Base-by-base conservation (phyloP, 495 filamentous ascomycete species). In the Penicillium herquei region DNA sequence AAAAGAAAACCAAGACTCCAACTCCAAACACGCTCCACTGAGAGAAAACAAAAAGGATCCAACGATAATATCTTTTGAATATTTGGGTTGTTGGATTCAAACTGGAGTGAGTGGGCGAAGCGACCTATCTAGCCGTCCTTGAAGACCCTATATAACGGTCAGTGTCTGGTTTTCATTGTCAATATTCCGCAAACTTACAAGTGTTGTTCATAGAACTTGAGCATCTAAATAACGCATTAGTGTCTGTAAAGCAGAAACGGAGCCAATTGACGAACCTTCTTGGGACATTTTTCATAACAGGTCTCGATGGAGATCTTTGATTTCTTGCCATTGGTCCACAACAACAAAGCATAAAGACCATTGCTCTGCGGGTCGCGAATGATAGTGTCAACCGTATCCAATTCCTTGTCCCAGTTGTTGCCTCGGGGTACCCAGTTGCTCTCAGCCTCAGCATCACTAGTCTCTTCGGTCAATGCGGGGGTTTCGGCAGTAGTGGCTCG, bases 341-440 rank as follows among this genome's bases (percentile, higher is more conserved):
- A 60, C 3, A 87, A 57, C 49, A 78, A 84, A 0, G 76, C 85
- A 39, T 73, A 75, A 4, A 81, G 57, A 21, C 56, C 65, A 6
- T 61, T 54, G 12, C 67, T 68, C 6, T 74, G 57, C 14, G 66
- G 56, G 49, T 83, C 72, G 32, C 83, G 75, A 49, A 81, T 69
- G 39, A 87, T 78, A 0, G 84, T 85, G 30, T 86, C 78, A 13
- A 88, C 75, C 2, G 49, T 63, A 26, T 74, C 58, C 3, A 88
- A 73, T 16, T 84, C 68, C 5, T 73, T 63, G 37, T 87, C 85
- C 85, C 85, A 88, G 52, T 62, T 71, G 35, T 83, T 79, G 7
- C 64, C 62, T 30, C 79, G 79, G 9, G 81, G 78, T 1, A 71
- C 54, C 82, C 81, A 84, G 41, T 66, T 55, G 1, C 56, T 30